Evolutionary conservation across 768 basidiomycete species (phyloP).

Genomic region (Suillus clintonianus): DNA sequence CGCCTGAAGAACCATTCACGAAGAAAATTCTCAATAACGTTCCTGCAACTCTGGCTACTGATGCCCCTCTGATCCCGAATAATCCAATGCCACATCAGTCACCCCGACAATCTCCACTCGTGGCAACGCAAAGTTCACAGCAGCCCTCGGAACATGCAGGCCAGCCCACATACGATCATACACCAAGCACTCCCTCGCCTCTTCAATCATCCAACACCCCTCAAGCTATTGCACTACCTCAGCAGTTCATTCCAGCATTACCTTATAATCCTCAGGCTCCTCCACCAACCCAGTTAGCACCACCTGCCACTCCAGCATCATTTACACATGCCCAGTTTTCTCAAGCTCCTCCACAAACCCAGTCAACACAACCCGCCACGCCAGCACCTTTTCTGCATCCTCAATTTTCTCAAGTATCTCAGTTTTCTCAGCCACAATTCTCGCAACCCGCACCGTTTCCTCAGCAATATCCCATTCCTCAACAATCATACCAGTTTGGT

Average conservation of each 20-base stretch:
- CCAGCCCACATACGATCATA: not conserved
- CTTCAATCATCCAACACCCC: conserved; percentile 3
- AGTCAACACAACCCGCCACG: conserved; percentile 17
- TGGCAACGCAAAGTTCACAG: conserved; percentile 1
- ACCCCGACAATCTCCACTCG: conserved; percentile 1
- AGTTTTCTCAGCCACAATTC: conserved; percentile 21
- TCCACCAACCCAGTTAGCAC: conserved; percentile 18
- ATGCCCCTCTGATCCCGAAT: not conserved
- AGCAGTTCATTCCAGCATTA: conserved; percentile 14
- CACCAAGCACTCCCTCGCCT: conserved; percentile 3
- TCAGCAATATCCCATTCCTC: conserved; percentile 16
- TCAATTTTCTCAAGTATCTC: conserved; percentile 15
- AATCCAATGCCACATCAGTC: not conserved
- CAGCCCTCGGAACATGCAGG: not conserved
- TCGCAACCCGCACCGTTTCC: conserved; percentile 17
- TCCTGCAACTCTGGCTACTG: conserved; percentile 2
- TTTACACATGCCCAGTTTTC: conserved; percentile 10
- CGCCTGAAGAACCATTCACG: conserved; percentile 42
- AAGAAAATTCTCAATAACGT: conserved; percentile 11
- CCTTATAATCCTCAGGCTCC: conserved; percentile 11
- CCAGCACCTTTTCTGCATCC: not conserved
- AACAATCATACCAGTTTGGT: not conserved
- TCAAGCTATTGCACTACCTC: conserved; percentile 8
- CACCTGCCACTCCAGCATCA: conserved; percentile 2
- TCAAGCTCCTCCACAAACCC: conserved; percentile 11